Conservation (phyloP, 306 rosid species). For the Cucurbita argyrosperma region DNA sequence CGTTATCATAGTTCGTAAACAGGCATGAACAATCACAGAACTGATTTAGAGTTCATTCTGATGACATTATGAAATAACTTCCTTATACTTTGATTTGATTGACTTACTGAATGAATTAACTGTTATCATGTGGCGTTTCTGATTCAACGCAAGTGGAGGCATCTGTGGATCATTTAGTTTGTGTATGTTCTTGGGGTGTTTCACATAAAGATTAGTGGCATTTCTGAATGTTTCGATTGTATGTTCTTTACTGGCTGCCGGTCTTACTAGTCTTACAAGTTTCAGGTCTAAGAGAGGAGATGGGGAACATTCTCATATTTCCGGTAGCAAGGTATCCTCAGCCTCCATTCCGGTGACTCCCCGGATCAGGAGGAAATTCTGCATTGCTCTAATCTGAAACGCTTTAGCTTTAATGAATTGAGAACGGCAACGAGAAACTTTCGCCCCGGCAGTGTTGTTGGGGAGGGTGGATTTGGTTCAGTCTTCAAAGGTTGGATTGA, state of each 20-base stretch:
- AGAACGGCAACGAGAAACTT: slow-evolving; percentile 72
- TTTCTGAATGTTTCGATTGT: neutral
- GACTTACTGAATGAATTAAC: neutral
- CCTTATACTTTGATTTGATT: neutral
- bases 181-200: neutral
- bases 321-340: slow-evolving; percentile 49
- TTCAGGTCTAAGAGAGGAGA: slow-evolving; percentile 53
- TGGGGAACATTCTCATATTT: slow-evolving; percentile 27
- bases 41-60: neutral
- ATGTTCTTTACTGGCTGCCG: neutral
- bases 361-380: slow-evolving; percentile 73
- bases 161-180: neutral
- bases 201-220: neutral
- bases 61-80: neutral
- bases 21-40: neutral
- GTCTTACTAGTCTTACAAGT: slow-evolving; percentile 39
- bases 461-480: slow-evolving; percentile 97
- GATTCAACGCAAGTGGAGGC: neutral
- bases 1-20: neutral
- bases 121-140: neutral
- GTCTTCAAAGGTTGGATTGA: slow-evolving; percentile 95
- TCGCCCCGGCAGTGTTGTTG: slow-evolving; percentile 85
- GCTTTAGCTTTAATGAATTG: slow-evolving; percentile 50
- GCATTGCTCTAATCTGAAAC: slow-evolving; percentile 54
- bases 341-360: slow-evolving; percentile 45